These are phyloP conservation scores for Dryadomyces quercus-mongolicae DNA, from an alignment of 2,329 filamentous ascomycete species.

Conservation along the genomic window DNA sequence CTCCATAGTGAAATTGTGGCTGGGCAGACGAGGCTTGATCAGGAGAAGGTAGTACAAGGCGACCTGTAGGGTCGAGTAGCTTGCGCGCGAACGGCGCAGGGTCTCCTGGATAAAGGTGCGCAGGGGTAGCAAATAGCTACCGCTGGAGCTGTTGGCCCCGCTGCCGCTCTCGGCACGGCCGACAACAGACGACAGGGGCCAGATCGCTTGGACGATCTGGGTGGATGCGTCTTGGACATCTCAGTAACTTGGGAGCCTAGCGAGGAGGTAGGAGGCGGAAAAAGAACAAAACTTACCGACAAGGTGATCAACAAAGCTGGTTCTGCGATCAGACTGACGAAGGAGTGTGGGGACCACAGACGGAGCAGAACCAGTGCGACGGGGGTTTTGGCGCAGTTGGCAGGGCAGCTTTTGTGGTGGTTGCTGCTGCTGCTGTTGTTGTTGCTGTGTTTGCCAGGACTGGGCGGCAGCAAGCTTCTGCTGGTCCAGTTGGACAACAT, in stretches of 20 bases:
- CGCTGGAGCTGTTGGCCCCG: conserved; percentile 5
- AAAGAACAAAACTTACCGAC: conserved; percentile 61
- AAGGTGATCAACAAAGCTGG: conserved; percentile 91
- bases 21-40: conserved; percentile 81
- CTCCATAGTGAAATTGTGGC: conserved; percentile 75
- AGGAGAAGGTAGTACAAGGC: conserved; percentile 92
- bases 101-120: conserved; percentile 98
- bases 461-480: too few species aligned
- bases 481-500: conserved; percentile 1
- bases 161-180: conserved; percentile 54
- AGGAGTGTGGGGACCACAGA: conserved; percentile 61
- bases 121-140: conserved; percentile 59
- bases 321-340: conserved; percentile 82
- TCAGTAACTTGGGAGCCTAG: not conserved
- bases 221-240: conserved; percentile 72
- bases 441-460: conserved; percentile 8
- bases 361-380: conserved; percentile 43
- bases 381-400: conserved; percentile 53
- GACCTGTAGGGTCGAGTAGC: conserved; percentile 94
- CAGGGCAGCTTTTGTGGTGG: conserved; percentile 13
- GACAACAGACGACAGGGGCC: conserved; percentile 77
- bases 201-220: conserved; percentile 93
- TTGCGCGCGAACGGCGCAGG: conserved; percentile 83
- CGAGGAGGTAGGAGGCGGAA: not conserved
- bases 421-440: conserved; percentile 5